Percentiles rank a stretch among this genome's conserved stretches.
Evolutionary conservation across 2,329 filamentous ascomycete species (phyloP).

Genomic region (Didymella sp.): DNA sequence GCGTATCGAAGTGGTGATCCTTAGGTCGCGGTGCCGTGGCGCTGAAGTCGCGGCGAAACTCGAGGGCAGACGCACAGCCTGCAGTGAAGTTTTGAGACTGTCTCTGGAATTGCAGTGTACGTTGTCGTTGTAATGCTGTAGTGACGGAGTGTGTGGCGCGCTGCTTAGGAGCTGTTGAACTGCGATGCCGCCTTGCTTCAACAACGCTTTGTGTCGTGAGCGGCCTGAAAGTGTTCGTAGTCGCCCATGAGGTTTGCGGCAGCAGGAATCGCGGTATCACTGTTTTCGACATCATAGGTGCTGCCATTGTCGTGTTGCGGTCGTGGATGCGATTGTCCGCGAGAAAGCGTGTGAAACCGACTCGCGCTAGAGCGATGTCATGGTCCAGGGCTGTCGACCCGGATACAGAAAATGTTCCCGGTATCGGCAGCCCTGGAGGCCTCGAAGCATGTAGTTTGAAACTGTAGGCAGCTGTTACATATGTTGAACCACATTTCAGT

Average conservation of each 20-base stretch:
- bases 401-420: conserved; percentile 30
- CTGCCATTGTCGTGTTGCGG: conserved; percentile 38
- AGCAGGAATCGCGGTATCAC: conserved; percentile 50
- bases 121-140: conserved; percentile 19
- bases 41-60: conserved; percentile 64
- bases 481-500: not conserved
- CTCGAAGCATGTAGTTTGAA: not conserved
- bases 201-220: conserved; percentile 25
- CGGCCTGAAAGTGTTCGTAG: conserved; percentile 33
- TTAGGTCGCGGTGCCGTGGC: conserved; percentile 66
- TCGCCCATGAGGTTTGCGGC: conserved; percentile 47
- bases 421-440: conserved; percentile 6
- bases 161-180: conserved; percentile 23
- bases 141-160: conserved; percentile 17
- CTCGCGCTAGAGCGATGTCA: conserved; percentile 13
- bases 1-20: conserved; percentile 97
- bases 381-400: conserved; percentile 26
- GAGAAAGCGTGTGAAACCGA: conserved; percentile 15
- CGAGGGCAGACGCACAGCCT: conserved; percentile 13
- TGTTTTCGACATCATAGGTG: conserved; percentile 30
- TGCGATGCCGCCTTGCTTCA: conserved; percentile 27
- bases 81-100: conserved; percentile 8
- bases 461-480: too few relatives aligned
- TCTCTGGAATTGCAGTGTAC: conserved; percentile 11
- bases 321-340: conserved; percentile 18